Conservation (phyloP, 768 basidiomycete species). For the Galerina sulciceps region DNA sequence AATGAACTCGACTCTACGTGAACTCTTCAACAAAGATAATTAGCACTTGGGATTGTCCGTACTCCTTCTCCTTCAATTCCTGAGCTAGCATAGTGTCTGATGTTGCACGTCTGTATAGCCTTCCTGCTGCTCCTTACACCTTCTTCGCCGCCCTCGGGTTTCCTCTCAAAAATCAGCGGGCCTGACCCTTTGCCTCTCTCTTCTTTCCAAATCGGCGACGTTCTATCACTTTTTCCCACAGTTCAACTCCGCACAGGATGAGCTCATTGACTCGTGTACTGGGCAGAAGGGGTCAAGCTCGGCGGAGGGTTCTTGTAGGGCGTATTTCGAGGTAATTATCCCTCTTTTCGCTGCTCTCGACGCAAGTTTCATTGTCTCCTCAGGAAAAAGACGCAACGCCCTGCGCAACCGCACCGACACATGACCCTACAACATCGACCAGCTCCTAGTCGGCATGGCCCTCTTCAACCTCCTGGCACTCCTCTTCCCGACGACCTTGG, state of each 20-base stretch:
- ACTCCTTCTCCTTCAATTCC: not conserved
- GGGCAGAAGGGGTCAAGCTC: conserved; percentile 55
- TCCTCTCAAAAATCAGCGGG: conserved; percentile 51
- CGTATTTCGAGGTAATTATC: conserved; percentile 82
- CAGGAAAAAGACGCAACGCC: conserved; percentile 89
- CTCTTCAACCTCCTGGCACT: conserved; percentile 83
- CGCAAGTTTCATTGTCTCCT: not conserved
- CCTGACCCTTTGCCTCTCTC: conserved; percentile 68
- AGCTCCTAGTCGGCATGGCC: conserved; percentile 90
- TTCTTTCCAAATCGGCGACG: conserved; percentile 70
- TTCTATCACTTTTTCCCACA: conserved; percentile 63
- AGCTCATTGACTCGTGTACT: conserved; percentile 63
- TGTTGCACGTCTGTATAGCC: conserved; percentile 8
- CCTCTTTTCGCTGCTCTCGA: no score
- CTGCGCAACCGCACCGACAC: conserved; percentile 87
- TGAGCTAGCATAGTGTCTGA: not conserved
- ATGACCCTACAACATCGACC: conserved; percentile 91
- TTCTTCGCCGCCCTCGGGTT: no score
- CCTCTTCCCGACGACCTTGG: conserved; percentile 82
- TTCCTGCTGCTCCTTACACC: conserved; percentile 27
- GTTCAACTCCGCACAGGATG: conserved; percentile 77
- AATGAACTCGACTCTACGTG: conserved; percentile 87
- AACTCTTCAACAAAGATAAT: conserved; percentile 69
- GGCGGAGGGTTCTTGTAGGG: conserved; percentile 76
- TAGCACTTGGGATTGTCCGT: conserved; percentile 86